Conservation (phyloP, 208 protist genomes). For the Trypanosoma caninum region DNA sequence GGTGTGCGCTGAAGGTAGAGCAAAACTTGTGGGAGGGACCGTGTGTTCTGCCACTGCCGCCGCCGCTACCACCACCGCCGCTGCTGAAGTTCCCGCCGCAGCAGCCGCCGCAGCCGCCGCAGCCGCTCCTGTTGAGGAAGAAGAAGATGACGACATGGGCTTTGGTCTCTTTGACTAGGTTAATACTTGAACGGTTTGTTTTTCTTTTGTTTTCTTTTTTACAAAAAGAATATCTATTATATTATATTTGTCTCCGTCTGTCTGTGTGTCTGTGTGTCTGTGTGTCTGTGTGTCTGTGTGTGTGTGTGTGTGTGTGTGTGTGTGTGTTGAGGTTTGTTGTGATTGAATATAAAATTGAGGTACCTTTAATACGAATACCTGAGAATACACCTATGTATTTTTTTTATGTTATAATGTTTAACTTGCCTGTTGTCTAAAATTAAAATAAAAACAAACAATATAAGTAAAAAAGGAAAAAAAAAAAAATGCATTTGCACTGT, state of each 20-base stretch:
- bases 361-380: no score
- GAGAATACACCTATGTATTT: no score
- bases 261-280: no score
- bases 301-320: no score
- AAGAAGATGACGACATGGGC: conserved; percentile 89
- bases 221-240: no score
- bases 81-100: conserved; percentile 40
- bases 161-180: conserved; percentile 91
- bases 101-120: conserved; percentile 48
- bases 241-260: no score
- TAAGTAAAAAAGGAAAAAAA: neutral
- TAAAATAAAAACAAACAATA: neutral
- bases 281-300: no score
- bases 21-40: conserved; percentile 75
- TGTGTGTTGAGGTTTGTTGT: no score
- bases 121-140: conserved; percentile 39
- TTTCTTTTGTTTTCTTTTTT: conserved; percentile 23
- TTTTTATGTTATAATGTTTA: no score
- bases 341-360: no score
- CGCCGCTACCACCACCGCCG: conserved; percentile 35
- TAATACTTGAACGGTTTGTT: conserved; percentile 5
- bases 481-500: neutral
- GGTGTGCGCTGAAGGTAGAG: conserved; percentile 77
- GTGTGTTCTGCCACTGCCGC: conserved; percentile 23
- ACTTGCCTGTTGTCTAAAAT: no score